These are phyloP conservation scores for Pseudozyma sp. DNA, from an alignment of 1,284 basidiomycete species.

Conservation along the genomic window DNA sequence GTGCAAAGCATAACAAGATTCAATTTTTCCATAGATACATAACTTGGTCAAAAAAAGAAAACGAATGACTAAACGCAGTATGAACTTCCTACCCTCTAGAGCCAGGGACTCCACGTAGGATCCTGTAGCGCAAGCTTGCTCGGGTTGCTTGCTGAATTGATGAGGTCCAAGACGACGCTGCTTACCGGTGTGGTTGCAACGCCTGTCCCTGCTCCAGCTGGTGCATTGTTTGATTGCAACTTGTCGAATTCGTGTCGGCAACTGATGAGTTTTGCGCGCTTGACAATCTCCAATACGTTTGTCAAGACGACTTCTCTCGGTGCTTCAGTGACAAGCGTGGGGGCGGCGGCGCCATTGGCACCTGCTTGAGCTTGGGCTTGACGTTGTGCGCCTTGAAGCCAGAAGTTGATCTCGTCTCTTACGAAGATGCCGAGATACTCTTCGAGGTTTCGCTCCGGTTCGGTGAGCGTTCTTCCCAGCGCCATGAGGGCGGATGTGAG, in stretches of 20 bases:
- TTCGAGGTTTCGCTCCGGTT: slow-evolving; percentile 90
- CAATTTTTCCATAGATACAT: neutral
- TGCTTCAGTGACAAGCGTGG: slow-evolving; percentile 48
- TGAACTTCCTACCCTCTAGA: slow-evolving; percentile 7
- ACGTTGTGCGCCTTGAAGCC: slow-evolving; percentile 71
- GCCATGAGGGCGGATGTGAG: slow-evolving; percentile 88
- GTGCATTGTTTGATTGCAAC: slow-evolving; percentile 23
- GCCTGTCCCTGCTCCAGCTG: neutral
- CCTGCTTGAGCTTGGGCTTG: slow-evolving; percentile 43
- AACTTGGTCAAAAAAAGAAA: too few relatives aligned
- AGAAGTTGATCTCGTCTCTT: slow-evolving; percentile 88
- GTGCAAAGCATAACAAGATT: neutral
- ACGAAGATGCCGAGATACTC: slow-evolving; percentile 89
- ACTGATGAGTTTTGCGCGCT: slow-evolving; percentile 84
- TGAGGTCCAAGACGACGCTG: slow-evolving; percentile 85
- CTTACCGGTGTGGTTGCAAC: slow-evolving; percentile 68
- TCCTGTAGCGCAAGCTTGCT: slow-evolving; percentile 73
- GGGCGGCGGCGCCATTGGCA: neutral
- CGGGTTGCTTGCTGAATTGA: slow-evolving; percentile 75
- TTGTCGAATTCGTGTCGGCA: slow-evolving; percentile 85
- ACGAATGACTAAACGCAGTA: too few relatives aligned
- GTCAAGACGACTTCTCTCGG: slow-evolving; percentile 77
- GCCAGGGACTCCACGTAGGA: slow-evolving; percentile 49
- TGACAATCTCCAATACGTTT: slow-evolving; percentile 85
- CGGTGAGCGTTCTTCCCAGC: slow-evolving; percentile 87